These are phyloP conservation scores for Hypoxylon sp. DNA, from an alignment of 2,329 filamentous ascomycete genomes.

Conservation along the genomic window DNA sequence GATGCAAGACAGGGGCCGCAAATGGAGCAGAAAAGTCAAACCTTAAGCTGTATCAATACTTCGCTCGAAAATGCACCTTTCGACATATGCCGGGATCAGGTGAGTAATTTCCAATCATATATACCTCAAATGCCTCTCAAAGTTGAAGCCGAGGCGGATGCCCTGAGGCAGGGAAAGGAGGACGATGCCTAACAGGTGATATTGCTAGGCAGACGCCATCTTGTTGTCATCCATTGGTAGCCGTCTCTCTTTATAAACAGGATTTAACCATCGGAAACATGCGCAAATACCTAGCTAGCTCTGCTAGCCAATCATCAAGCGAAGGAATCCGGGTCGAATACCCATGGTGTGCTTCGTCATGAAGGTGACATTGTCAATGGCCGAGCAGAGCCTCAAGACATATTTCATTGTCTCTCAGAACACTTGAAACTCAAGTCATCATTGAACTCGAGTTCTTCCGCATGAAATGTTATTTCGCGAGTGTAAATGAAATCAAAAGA, in stretches of 20 bases:
- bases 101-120: slow-evolving; percentile 8
- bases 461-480: slow-evolving; percentile 21
- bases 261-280: slow-evolving; percentile 36
- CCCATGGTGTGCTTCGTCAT: neutral
- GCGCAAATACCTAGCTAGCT: slow-evolving; percentile 19
- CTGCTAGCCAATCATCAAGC: slow-evolving; percentile 25
- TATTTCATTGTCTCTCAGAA: neutral
- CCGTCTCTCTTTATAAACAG: slow-evolving; percentile 24
- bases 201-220: slow-evolving; percentile 26
- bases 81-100: slow-evolving; percentile 8
- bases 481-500: slow-evolving; percentile 30
- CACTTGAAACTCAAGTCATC: slow-evolving; percentile 13
- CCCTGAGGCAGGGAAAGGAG: slow-evolving; percentile 6
- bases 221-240: slow-evolving; percentile 25
- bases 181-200: slow-evolving; percentile 12
- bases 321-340: slow-evolving; percentile 29
- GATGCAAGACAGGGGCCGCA: slow-evolving; percentile 20
- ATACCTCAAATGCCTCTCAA: slow-evolving; percentile 5
- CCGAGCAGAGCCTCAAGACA: slow-evolving; percentile 36
- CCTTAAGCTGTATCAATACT: slow-evolving; percentile 9
- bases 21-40: slow-evolving; percentile 24
- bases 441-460: slow-evolving; percentile 11
- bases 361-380: slow-evolving; percentile 4
- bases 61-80: slow-evolving; percentile 17
- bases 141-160: slow-evolving; percentile 4